Base-by-base conservation (phyloP, 176 grass and related monocot species). In the Hyparrhenia diplandra region DNA sequence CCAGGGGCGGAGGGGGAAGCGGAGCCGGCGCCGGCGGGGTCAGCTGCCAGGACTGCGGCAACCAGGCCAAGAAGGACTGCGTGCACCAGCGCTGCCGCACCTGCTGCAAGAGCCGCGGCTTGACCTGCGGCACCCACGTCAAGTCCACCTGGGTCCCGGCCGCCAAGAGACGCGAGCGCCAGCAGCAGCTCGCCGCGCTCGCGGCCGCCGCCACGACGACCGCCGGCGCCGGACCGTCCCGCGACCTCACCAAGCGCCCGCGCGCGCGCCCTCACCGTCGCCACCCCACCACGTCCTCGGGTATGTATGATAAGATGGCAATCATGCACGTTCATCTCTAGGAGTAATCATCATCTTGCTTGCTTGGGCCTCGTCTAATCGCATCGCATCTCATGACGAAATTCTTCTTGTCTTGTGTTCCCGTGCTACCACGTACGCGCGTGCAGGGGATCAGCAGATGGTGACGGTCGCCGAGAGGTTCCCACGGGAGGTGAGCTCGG, bases 51-150 rank as follows among this genome's bases (percentile, higher is more conserved):
- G 96, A 98, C 73, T 98, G 96, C 83, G 96, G 96, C 18, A 98
- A 98, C 87, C 92, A 98, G 82, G 92, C 96, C 8, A 98, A 98
- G 90, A 98, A 98, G 31, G 96, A 98, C 81, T 98, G 96, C 79
- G 17, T 18, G 2, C 96, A 93, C 84, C 73, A 89, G 76, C 85
- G 96, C 34, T 98, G 96, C 88, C 90, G 96, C 57, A 91, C 90
- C 73, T 98, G 96, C 89, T 98, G 96, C 89, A 98, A 95, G 87
- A 91, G 90, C 87, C 92, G 90, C n/a, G 90, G 96, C 6, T 95
- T 86, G 71, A 17, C 31, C 61, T 98, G 96, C 64, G 13, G 75
- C 11, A 98, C 96, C 16, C 96, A 98, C 80, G 81, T 95, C 72
- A 98, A 90, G 73, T 95, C 92, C 88, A 98, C 96, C 39, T 98